Evolutionary conservation across 2,329 filamentous ascomycete genomes (phyloP).

Genomic region (Teratosphaeria gauchensis): DNA sequence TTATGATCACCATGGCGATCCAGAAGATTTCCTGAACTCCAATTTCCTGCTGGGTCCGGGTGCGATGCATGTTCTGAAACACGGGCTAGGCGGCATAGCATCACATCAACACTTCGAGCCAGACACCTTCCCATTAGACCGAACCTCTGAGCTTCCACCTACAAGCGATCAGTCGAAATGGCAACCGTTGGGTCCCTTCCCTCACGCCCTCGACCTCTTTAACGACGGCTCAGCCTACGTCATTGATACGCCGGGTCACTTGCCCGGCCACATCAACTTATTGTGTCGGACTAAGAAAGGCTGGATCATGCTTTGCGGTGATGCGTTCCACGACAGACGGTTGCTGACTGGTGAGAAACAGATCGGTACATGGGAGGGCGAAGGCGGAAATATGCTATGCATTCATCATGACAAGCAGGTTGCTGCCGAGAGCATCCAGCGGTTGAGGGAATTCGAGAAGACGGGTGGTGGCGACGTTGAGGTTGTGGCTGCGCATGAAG

Average conservation of each 20-base stretch:
- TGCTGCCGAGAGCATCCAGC: slow-evolving; percentile 35
- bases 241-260: slow-evolving; percentile 42
- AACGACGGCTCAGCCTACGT: slow-evolving; percentile 39
- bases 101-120: slow-evolving; percentile 35
- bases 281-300: slow-evolving; percentile 32
- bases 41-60: slow-evolving; percentile 44
- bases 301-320: slow-evolving; percentile 44
- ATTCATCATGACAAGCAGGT: slow-evolving; percentile 41
- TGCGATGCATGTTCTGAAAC: slow-evolving; percentile 32
- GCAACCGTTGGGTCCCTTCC: slow-evolving; percentile 36
- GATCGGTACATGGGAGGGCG: slow-evolving; percentile 43
- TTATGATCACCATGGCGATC: slow-evolving; percentile 51
- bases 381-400: slow-evolving; percentile 35
- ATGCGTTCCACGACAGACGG: slow-evolving; percentile 45
- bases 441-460: slow-evolving; percentile 30
- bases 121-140: slow-evolving; percentile 32
- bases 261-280: slow-evolving; percentile 44
- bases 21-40: slow-evolving; percentile 40
- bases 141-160: slow-evolving; percentile 35
- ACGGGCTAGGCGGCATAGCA: slow-evolving; percentile 19
- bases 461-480: slow-evolving; percentile 33
- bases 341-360: slow-evolving; percentile 43
- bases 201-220: slow-evolving; percentile 38
- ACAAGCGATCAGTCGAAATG: slow-evolving; percentile 25
- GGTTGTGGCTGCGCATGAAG: slow-evolving; percentile 44